Evolutionary conservation across 176 grass and related monocot species (phyloP), one percentile per base, ranked within the genome.

Genomic region (Eragrostis nindensis): DNA sequence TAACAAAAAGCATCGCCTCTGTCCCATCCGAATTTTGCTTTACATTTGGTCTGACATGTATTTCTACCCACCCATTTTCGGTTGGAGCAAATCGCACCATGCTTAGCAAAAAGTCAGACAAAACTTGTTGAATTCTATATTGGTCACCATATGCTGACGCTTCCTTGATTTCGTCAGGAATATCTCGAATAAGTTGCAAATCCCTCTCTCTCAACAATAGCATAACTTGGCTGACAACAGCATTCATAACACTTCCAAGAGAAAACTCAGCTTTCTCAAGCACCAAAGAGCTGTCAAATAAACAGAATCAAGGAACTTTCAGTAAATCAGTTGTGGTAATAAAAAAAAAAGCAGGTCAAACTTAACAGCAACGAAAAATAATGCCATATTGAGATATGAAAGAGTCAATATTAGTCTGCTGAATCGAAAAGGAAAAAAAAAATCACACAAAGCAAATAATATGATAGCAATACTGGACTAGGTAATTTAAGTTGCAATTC

Each of bases 191-290:
- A 80, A 98, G 82, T 84, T 98, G 88, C 70, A 98, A 76, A 53
- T 88, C 92, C 79, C 68, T 98, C 85, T 98, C 88, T 89, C 90
- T 91, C 74, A 98, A 83, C 67, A 90, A 86, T 86, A 95, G 76
- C 96, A 98, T 95, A 52, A 91, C 96, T 93, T 98, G 96, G 72
- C 92, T 95, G 41, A 98, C 92, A 84, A 98, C 90, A 84, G 96
- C 88, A 73, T 95, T 93, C 63, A 98, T 92, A 56, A 98, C 80
- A 73, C 73, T 87, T 75, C 84, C 96, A 66, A 98, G 77, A 78
- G 76, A 80, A 91, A 98, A 98, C 75, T 91, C 92, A 93, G 79
- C 88, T 89, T 91, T 93, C 17, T 98, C 92, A 16, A 98, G 86
- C 54, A 82, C 75, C 79, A 98, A 84, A 32, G 92, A 93, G 71